phyloP scores from a whole-genome alignment of 805 yeast species.

The Groenewaldozyma tartarivorans region DNA sequence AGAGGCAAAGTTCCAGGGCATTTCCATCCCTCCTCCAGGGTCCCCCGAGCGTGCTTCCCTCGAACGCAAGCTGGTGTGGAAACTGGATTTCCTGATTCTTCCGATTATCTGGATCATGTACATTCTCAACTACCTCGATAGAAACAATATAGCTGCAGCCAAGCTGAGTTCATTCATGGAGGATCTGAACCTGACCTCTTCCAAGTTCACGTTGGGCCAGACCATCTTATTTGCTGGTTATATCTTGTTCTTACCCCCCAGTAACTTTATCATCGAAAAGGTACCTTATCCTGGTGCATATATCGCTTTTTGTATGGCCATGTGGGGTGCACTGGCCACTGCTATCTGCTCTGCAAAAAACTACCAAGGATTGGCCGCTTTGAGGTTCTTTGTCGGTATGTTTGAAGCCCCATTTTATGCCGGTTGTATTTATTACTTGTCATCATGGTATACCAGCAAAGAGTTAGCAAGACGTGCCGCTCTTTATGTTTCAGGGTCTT shows the following conservation, averaged over 20 bases:
- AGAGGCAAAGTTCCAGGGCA: constrained; percentile 16
- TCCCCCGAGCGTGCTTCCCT: constrained; percentile 36
- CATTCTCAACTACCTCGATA: constrained; percentile 26
- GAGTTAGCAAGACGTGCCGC: constrained; percentile 44
- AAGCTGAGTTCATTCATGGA: constrained; percentile 25
- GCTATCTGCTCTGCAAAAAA: constrained; percentile 39
- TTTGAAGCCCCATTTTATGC: constrained; percentile 43
- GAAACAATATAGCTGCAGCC: constrained; percentile 30
- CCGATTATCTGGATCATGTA: constrained; percentile 25
- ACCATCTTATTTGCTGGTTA: constrained; percentile 35
- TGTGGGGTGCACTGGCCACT: constrained; percentile 42
- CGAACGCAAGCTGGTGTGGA: constrained; percentile 36
- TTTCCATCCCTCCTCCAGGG: constrained; percentile 16
- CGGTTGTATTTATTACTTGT: constrained; percentile 39
- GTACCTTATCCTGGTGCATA: constrained; percentile 38
- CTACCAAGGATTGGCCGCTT: constrained; percentile 36
- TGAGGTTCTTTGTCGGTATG: constrained; percentile 38
- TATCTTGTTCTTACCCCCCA: constrained; percentile 26
- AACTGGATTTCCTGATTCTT: constrained; percentile 35
- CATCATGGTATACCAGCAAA: constrained; percentile 46
- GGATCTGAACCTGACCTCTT: constrained; percentile 30
- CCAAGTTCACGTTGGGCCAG: constrained; percentile 34
- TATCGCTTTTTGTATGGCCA: constrained; percentile 37
- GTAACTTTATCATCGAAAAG: constrained; percentile 23
- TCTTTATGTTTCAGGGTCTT: constrained; percentile 41